Evolutionary conservation across 768 basidiomycete species (phyloP).

Genomic region (Panaeolus papilionaceus): DNA sequence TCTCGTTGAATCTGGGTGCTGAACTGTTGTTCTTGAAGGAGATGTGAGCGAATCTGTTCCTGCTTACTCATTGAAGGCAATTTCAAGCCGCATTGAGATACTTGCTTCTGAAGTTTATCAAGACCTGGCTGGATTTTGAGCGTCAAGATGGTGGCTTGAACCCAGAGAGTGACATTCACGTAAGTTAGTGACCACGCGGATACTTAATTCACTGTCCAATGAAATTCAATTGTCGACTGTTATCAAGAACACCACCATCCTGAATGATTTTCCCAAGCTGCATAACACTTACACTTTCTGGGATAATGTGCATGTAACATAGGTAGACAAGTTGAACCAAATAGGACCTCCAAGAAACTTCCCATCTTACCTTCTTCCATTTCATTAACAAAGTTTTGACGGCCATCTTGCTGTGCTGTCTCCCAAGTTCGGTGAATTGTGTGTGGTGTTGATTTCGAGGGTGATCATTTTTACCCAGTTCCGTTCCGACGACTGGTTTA

Average conservation of each 20-base stretch:
- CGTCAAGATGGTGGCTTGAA: neutral
- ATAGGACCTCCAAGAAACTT: neutral
- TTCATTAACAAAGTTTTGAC: neutral
- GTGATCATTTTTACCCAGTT: constrained; percentile 1
- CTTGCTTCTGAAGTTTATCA: neutral
- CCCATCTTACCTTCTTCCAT: neutral
- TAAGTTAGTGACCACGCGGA: neutral
- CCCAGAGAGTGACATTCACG: neutral
- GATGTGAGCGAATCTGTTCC: neutral
- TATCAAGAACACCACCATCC: neutral
- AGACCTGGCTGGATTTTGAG: neutral
- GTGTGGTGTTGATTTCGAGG: neutral
- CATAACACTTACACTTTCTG: neutral
- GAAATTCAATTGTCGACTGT: neutral
- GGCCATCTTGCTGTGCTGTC: neutral
- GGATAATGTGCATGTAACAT: neutral
- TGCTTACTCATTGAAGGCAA: neutral
- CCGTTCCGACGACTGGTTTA: neutral
- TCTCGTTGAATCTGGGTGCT: neutral
- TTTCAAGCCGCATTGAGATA: neutral
- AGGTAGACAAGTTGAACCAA: neutral
- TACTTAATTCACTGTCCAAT: neutral
- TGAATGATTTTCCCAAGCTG: constrained; percentile 4
- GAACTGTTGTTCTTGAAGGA: neutral
- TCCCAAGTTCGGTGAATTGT: constrained; percentile 1